Evolutionary conservation across 352 stramenopile species (phyloP), one percentile per base, ranked within the genome.

Genomic region (Phytophthora chlamydospora): DNA sequence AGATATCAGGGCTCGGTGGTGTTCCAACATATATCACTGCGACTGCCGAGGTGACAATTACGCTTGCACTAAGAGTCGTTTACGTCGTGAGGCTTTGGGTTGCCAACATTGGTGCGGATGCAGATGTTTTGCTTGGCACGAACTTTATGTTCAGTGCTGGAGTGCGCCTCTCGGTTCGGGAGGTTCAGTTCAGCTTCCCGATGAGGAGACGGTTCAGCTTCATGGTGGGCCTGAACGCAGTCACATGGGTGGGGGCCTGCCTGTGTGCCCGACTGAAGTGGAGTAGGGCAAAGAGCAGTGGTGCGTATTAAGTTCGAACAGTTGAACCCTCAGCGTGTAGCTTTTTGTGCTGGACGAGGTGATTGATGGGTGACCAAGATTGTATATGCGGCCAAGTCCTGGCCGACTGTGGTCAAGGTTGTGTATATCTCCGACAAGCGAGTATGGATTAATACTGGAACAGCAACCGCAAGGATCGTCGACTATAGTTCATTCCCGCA

Each of bases 91-190:
- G 31, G 19, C 12, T 75, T 0, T 75, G 57, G 61, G 35, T 50
- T 6, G 62, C 38, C 0, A 72, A 73, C 36, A 47, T 76, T 13
- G 62, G 57, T 0, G 36, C 62, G 4, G 68, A 58, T 1, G 44
- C 69, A 13, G 53, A 73, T 2, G 64, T 42, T 12, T 39, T 75
- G 0, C 53, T 75, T 0, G 62, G 67, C 0, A 62, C 68, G 56
- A 45, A 75, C 17, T 75, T 72, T 45, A 74, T 73, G 58, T 14
- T 58, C 7, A 14, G 24, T 6, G 35, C 58, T 9, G 62, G 62
- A 2, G 67, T 76, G 0, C 49, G 58, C 7, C 36, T 67, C 0
- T 47, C 41, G 6, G 35, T 49, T 0, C 29, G 47, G 56, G 66
- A 8, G 40, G 60, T 1, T 19, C 31, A 1, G 40, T 46, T 9